Percentiles rank a stretch among this genome's conserved stretches.
Evolutionary conservation across 345 rosid species (phyloP).

Genomic region (Rhodamnia rubescens): DNA sequence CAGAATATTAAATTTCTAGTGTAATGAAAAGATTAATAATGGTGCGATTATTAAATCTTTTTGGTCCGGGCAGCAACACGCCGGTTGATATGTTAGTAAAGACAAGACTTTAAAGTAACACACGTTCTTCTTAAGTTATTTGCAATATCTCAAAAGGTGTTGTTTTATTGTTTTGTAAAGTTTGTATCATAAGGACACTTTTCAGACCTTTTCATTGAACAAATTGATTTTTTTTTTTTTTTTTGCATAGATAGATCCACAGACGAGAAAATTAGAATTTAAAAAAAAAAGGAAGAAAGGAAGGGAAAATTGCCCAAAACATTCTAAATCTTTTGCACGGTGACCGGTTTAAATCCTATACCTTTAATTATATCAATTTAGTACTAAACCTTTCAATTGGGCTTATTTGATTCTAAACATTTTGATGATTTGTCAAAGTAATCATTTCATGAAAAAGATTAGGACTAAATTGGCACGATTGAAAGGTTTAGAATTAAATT

Average conservation of each 20-base stretch:
- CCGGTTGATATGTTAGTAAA: not conserved
- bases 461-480: no score
- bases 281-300: not conserved
- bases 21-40: not conserved
- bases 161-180: not conserved
- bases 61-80: not conserved
- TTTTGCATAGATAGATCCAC: not conserved
- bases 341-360: no score
- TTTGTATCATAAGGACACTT: not conserved
- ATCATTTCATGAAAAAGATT: no score
- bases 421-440: no score
- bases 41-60: not conserved
- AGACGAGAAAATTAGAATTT: no score
- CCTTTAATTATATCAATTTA: no score
- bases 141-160: not conserved
- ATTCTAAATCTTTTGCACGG: no score
- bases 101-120: not conserved
- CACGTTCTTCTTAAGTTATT: not conserved
- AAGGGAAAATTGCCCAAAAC: no score
- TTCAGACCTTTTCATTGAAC: not conserved
- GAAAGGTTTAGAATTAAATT: no score
- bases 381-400: no score
- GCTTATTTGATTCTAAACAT: no score
- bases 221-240: rapidly evolving
- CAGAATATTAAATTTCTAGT: not conserved